Conservation (phyloP, 2,329 filamentous ascomycete species). For the Fusarium zealandicum region DNA sequence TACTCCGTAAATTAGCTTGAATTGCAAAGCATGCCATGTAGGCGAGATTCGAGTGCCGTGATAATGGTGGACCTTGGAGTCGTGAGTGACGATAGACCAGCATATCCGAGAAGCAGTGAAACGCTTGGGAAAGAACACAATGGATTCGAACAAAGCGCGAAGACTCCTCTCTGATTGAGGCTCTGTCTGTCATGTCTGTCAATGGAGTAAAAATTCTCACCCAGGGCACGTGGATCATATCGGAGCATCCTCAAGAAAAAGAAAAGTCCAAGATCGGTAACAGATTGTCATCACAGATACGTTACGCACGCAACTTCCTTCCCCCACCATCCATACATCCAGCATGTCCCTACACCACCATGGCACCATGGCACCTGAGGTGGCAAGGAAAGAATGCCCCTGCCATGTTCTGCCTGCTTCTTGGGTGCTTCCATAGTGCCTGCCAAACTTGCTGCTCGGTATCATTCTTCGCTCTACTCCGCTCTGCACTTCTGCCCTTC, state of each 20-base stretch:
- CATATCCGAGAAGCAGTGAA: conserved; percentile 1
- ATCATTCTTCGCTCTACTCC: not conserved
- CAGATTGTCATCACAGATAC: conserved; percentile 37
- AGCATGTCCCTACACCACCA: not conserved
- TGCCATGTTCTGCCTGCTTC: conserved; percentile 3
- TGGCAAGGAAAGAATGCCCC: not conserved
- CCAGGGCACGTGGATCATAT: conserved; percentile 28
- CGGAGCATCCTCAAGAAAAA: conserved; percentile 30
- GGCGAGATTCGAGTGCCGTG: conserved; percentile 10
- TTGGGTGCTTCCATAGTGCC: conserved; percentile 18
- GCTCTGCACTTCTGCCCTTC: not conserved
- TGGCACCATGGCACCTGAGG: too few species aligned
- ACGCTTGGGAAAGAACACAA: not conserved
- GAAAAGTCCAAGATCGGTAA: conserved; percentile 34
- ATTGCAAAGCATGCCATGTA: conserved; percentile 20
- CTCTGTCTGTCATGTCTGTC: conserved; percentile 19
- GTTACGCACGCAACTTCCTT: conserved; percentile 28
- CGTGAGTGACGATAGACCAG: conserved; percentile 9
- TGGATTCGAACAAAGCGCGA: not conserved
- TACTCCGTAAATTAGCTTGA: too few species aligned
- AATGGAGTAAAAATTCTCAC: conserved; percentile 2
- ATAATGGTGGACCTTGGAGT: conserved; percentile 32
- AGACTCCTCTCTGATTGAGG: conserved; percentile 22
- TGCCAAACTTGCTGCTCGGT: not conserved
- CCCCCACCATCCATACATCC: conserved; percentile 34